Evolutionary conservation across 345 rosid species (phyloP).

Genomic region (Angophora floribunda): DNA sequence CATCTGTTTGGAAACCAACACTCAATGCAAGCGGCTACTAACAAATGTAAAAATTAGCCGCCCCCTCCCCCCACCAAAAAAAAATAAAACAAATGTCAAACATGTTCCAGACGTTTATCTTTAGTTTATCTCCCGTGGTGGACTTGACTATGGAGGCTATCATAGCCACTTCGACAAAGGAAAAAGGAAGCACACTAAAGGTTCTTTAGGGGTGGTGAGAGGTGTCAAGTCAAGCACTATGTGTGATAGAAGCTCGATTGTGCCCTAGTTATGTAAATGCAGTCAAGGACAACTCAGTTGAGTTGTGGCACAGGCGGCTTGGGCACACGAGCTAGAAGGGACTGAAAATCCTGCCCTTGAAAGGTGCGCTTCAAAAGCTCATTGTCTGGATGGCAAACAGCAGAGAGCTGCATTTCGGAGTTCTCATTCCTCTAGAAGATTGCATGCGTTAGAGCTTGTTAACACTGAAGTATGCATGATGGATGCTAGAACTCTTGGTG

Average conservation of each 20-base stretch:
- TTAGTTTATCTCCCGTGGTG: not conserved
- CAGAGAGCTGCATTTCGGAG: not conserved
- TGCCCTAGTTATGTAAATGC: not conserved
- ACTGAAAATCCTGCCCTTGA: not conserved
- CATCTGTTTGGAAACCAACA: not conserved
- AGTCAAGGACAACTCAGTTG: not conserved
- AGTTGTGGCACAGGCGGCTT: not conserved
- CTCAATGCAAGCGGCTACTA: not conserved
- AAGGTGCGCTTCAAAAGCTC: not conserved
- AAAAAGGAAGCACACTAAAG: not conserved
- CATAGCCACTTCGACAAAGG: not conserved
- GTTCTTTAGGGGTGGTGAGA: not conserved
- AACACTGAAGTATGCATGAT: not conserved
- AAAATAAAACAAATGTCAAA: not conserved
- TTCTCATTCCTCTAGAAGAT: not conserved
- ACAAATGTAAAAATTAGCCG: not conserved
- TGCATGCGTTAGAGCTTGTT: not conserved
- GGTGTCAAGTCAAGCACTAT: not conserved
- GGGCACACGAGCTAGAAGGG: not conserved
- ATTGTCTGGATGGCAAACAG: not conserved
- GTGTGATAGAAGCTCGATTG: not conserved
- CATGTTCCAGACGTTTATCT: not conserved
- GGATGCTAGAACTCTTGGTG: not conserved
- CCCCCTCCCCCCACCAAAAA: no score
- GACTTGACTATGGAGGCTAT: not conserved